Evolutionary conservation across 1,139 yeast species (phyloP).

Genomic region (Pichia sp.): DNA sequence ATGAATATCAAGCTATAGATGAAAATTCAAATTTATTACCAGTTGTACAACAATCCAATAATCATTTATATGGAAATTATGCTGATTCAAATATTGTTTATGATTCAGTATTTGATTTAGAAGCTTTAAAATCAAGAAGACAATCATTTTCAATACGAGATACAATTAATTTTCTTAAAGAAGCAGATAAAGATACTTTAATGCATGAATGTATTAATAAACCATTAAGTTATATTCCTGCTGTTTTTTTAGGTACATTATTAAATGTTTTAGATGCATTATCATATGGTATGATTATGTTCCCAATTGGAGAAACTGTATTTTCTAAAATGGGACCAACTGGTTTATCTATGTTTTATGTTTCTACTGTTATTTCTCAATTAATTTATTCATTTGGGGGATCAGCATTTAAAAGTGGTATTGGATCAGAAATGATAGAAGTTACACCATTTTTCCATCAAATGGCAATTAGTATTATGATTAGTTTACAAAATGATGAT

Average conservation of each 20-base stretch:
- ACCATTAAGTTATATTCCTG: slow-evolving; percentile 55
- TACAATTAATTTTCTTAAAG: slow-evolving; percentile 8
- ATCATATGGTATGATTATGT: slow-evolving; percentile 95
- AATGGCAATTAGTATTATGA: slow-evolving; percentile 72
- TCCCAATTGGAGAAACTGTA: slow-evolving; percentile 77
- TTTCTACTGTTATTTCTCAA: slow-evolving; percentile 84
- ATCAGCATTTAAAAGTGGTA: slow-evolving; percentile 79
- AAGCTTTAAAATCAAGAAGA: slow-evolving; percentile 3
- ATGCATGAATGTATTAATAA: slow-evolving; percentile 28
- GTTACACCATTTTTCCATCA: slow-evolving; percentile 96
- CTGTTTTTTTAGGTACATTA: slow-evolving; percentile 77
- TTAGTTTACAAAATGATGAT: slow-evolving; percentile 41
- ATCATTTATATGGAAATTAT: neutral
- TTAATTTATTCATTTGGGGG: slow-evolving; percentile 85
- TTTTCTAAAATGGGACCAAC: slow-evolving; percentile 78
- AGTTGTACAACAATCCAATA: neutral
- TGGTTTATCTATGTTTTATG: slow-evolving; percentile 89
- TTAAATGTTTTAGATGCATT: slow-evolving; percentile 87
- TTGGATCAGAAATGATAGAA: slow-evolving; percentile 97
- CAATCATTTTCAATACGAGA: slow-evolving; percentile 1
- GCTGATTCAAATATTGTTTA: slow-evolving; percentile 1
- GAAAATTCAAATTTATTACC: slow-evolving; percentile 1
- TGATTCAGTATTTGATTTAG: slow-evolving; percentile 4
- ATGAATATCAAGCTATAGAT: neutral
- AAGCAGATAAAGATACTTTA: slow-evolving; percentile 18